Conservation (phyloP, 2,329 filamentous ascomycete genomes). For the Phyllachora maydis region DNA sequence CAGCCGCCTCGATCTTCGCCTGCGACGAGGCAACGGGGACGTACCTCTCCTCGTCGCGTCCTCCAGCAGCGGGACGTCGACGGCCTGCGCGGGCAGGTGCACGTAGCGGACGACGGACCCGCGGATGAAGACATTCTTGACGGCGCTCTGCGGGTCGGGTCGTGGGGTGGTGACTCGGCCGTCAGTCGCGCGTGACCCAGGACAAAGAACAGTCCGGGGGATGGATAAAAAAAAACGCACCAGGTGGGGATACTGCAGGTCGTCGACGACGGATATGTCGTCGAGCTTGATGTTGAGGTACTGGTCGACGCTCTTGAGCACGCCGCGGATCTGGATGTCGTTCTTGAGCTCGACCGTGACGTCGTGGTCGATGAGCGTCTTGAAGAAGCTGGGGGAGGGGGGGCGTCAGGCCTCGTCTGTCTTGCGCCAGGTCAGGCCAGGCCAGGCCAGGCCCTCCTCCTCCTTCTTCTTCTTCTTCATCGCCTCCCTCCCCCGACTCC, state of each 20-base stretch:
- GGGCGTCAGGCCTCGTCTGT: background rate
- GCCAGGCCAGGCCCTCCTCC: too few relatives aligned
- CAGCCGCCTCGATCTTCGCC: too few relatives aligned
- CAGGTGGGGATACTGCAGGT: constrained; percentile 86
- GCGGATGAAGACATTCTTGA: constrained; percentile 91
- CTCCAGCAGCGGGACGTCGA: constrained; percentile 73
- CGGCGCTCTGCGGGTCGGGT: constrained; percentile 33
- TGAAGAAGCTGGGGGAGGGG: constrained; percentile 61
- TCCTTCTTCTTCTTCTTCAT: constrained; percentile 3
- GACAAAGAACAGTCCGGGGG: background rate
- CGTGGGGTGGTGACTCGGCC: background rate
- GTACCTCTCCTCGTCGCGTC: constrained; percentile 76
- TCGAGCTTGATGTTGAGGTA: constrained; percentile 99
- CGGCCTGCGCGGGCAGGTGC: constrained; percentile 61
- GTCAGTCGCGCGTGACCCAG: too few relatives aligned
- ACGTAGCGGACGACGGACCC: constrained; percentile 88
- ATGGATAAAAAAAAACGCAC: too few relatives aligned
- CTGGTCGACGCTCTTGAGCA: constrained; percentile 92
- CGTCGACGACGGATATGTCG: constrained; percentile 80
- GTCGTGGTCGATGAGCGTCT: constrained; percentile 91
- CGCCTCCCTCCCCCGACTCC: background rate
- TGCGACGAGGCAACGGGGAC: constrained; percentile 4
- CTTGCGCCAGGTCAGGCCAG: too few relatives aligned
- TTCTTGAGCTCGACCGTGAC: constrained; percentile 99
- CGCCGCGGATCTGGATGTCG: constrained; percentile 91